Evolutionary conservation across 75 land plant genomes (phyloP).

Genomic region (Pseudotsuga menziesii): DNA sequence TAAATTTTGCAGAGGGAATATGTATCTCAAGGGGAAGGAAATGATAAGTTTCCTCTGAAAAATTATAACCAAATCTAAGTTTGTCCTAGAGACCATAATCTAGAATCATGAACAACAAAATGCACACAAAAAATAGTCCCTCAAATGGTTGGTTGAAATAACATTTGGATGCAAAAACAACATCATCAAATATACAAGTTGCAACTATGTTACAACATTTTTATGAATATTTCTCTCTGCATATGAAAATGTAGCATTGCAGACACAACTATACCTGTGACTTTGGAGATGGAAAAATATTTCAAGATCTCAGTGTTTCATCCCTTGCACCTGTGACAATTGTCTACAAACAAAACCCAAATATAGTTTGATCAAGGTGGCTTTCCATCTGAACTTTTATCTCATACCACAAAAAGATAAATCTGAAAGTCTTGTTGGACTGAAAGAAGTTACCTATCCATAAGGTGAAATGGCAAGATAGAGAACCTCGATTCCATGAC

Average conservation of each 20-base stretch:
- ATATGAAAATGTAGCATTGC: neutral
- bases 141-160: neutral
- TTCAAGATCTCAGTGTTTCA: conserved; percentile 82
- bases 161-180: neutral
- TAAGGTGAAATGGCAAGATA: no score
- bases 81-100: conserved; percentile 49
- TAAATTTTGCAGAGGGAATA: no score
- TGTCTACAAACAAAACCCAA: conserved; percentile 39
- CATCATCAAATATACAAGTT: neutral
- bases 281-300: conserved; percentile 74
- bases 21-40: no score
- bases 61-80: conserved; percentile 44
- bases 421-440: no score
- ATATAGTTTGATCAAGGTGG: no score
- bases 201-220: neutral
- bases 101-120: conserved; percentile 42
- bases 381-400: no score
- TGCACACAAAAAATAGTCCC: conserved; percentile 16
- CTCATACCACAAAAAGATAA: no score
- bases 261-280: conserved; percentile 48
- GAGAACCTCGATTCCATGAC: no score
- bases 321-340: conserved; percentile 84
- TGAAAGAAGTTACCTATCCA: no score
- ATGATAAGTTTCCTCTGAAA: conserved; percentile 2
- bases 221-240: neutral